These are phyloP conservation scores for Talaromyces sp. DNA, from an alignment of 2,329 filamentous ascomycete species.

Conservation along the genomic window DNA sequence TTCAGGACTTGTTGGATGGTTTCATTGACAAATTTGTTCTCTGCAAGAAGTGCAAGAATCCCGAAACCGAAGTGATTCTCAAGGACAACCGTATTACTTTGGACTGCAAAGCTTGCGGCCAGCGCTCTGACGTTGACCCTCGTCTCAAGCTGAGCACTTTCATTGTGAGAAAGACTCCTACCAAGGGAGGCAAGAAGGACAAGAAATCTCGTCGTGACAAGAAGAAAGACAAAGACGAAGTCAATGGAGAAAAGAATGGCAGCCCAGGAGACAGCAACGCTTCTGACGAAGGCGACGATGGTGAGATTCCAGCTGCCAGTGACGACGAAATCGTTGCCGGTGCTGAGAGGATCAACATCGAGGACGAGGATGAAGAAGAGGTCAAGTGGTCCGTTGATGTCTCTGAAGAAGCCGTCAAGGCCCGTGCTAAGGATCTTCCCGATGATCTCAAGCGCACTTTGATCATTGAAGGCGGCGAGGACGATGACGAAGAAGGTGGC, in stretches of 20 bases:
- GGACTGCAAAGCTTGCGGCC: conserved; percentile 98
- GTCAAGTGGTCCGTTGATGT: conserved; percentile 90
- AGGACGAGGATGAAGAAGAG: conserved; percentile 72
- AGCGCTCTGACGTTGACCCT: conserved; percentile 85
- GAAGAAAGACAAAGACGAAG: conserved; percentile 68
- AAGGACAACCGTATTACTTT: conserved; percentile 89
- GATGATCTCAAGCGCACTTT: conserved; percentile 91
- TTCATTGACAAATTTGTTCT: conserved; percentile 99
- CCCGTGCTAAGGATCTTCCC: conserved; percentile 89
- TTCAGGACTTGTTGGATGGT: conserved; percentile 96
- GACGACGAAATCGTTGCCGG: conserved; percentile 80
- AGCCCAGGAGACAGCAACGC: conserved; percentile 66
- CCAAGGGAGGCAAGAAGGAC: conserved; percentile 92
- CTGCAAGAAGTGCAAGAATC: conserved; percentile 99
- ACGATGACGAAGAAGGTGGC: conserved; percentile 73
- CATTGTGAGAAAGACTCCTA: conserved; percentile 91
- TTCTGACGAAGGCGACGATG: conserved; percentile 60
- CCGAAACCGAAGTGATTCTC: conserved; percentile 92
- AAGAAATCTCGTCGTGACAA: conserved; percentile 79
- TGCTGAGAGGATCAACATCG: conserved; percentile 64
- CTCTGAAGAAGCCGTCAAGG: conserved; percentile 90
- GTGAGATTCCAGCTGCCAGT: conserved; percentile 68
- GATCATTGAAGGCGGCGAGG: conserved; percentile 74
- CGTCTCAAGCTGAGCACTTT: conserved; percentile 95
- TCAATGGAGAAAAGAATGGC: conserved; percentile 56